A percentile compares a stretch with the other conserved stretches of the same genome.
Evolutionary conservation across 225 moss, liverwort and hornwort genomes (phyloP).

Genomic region (Polytrichum formosum): DNA sequence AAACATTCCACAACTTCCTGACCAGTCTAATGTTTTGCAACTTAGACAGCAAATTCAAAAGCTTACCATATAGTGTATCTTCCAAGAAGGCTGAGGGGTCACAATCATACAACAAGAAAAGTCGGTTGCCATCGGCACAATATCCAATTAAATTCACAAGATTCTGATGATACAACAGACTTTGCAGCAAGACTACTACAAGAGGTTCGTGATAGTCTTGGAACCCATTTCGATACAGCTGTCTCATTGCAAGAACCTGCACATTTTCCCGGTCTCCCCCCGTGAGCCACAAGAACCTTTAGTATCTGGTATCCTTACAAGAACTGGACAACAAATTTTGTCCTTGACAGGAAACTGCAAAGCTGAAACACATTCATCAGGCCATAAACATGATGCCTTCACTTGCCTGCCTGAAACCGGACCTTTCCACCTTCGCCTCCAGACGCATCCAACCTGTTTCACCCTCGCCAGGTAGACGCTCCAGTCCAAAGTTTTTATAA

Average conservation of each 20-base stretch:
- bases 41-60: background rate
- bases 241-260: slow-evolving; percentile 96
- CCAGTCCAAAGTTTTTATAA: no score
- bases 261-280: background rate
- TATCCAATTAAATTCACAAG: slow-evolving; percentile 98
- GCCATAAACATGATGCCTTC: no score
- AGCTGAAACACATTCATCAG: no score
- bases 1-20: background rate
- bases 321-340: no score
- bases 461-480: no score
- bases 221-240: slow-evolving; percentile 91
- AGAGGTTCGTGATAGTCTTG: slow-evolving; percentile 94
- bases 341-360: no score
- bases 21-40: background rate
- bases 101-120: slow-evolving; percentile 90
- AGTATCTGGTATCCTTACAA: no score
- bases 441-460: no score
- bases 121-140: slow-evolving; percentile 92
- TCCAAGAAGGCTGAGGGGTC: slow-evolving; percentile 91
- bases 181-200: slow-evolving; percentile 96
- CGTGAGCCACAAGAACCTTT: background rate
- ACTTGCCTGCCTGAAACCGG: no score
- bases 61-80: slow-evolving; percentile 93
- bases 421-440: no score
- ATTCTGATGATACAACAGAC: slow-evolving; percentile 88